Base-by-base conservation (phyloP, 2,329 filamentous ascomycete genomes). In the Exophiala alcalophila region DNA sequence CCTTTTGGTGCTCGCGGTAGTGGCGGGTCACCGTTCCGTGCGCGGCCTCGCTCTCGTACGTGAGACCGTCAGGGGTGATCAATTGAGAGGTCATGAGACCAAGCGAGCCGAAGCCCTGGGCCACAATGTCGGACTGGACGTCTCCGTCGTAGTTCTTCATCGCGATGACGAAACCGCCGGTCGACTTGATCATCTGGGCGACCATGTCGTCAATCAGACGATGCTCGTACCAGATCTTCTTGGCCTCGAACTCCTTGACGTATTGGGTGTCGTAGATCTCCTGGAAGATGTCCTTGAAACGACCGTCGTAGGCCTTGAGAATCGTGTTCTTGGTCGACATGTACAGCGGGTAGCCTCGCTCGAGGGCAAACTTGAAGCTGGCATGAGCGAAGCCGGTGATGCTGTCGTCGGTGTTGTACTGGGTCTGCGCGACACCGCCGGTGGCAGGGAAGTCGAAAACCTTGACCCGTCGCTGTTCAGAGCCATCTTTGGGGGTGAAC, bases 271-370 rank as follows among this genome's bases (percentile, higher is more conserved):
- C 87, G 71, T 91, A 98, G 60, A 97, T 81, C 63, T 94, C 86
- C 78, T 98, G 86, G 81, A 98, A 98, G 68, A 97, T 94, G 64
- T 98, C 92, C 83, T 97, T 97, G 81, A 98, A 98, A 60, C 86
- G 81, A 39, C 92, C 92, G 64, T 98, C 92, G 72, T 98, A 98
- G 69, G 90, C 91, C 78, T 98, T 98, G 58, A 98, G 75, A 60
- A 98, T 98, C 58, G 92, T 98, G 78, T 97, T 97, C 84, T 98
- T 98, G 70, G 92, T 98, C 78, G 88, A 95, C 91, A 97, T 94
- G 77, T 97, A 98, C 61, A 98, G 76, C n/a, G 92, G 92, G 56
- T 94, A 74, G 53, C 75, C 75, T 79, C 95, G 92, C 68, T 80
- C 76, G 31, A 97, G 72, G 23, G 92, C 91, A 57, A 96, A 80